These are phyloP conservation scores for Saccharomyces eubayanus DNA, from an alignment of 805 yeast species.

Conservation along the genomic window DNA sequence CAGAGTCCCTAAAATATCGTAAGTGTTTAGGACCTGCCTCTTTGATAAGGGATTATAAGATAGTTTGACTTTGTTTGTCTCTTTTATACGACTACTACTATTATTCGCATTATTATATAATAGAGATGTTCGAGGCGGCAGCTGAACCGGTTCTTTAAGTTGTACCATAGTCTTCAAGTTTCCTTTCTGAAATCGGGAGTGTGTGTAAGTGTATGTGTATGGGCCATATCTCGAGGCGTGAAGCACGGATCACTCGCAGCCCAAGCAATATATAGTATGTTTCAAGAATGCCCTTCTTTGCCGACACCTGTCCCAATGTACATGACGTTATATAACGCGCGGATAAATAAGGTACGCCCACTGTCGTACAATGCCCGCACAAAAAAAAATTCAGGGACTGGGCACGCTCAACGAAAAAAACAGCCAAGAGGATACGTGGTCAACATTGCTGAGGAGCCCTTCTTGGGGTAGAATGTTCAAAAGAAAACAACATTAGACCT, in stretches of 20 bases:
- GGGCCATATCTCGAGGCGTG: not conserved
- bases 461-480: not conserved
- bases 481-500: not conserved
- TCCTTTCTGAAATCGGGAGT: not conserved
- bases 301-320: not conserved
- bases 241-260: not conserved
- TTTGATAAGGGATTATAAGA: constrained; percentile 85
- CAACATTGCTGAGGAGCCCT: not conserved
- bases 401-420: not conserved
- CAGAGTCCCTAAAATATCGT: constrained; percentile 77
- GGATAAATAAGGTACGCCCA: not conserved
- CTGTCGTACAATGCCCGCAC: not conserved
- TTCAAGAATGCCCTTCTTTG: not conserved
- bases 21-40: constrained; percentile 76
- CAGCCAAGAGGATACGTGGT: not conserved
- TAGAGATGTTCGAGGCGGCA: not conserved
- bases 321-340: not conserved
- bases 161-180: not conserved
- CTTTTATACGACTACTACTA: constrained; percentile 37
- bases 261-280: not conserved
- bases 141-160: not conserved
- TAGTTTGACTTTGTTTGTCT: constrained; percentile 70
- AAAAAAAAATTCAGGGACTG: not conserved
- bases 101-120: not conserved
- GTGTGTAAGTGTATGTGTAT: not conserved